Base-by-base conservation (phyloP, 1,139 yeast species). In the Pneumocystis oryctolagi region DNA sequence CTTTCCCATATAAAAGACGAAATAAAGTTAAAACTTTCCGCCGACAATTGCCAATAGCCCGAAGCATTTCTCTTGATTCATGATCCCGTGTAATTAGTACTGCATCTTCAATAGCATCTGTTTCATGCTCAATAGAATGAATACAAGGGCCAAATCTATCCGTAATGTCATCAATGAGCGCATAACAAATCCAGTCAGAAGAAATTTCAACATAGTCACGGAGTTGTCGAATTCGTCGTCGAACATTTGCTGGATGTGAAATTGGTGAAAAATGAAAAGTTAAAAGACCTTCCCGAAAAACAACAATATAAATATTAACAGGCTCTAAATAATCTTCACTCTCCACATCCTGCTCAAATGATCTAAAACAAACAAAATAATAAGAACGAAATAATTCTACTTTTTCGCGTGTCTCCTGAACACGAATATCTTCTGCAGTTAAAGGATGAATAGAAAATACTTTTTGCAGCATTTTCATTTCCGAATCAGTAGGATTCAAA, bases 121-220 rank as follows among this genome's bases (percentile, higher is more conserved):
- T 95, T 73, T 89, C 97, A 67, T 84, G 82, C 73, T 89, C 97
- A 66, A 89, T 84, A 1, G 85, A 85, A 62, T 86, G 88, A 66
- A 89, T 88, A 5, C 87, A 86, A 1, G 97, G 97, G 18, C 95
- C 95, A 74, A 89, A 89, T 60, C 89, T 85, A 80, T 89, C 97
- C 9, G 96, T 88, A 68, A 89, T 89, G 72, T 89, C 96, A 79
- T 89, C 97, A 67, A 89, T 87, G 66, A 89, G 75, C 9, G 97
- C 97, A 74, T 89, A 89, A 74, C 96, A 89, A 61, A 89, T 76
- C 97, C 97, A 89, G 74, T 89, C 97, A 1, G 96, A 85, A 66
- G 88, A 82, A 14, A 89, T 95, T 67, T 83, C 84, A 57, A 89
- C 90, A 71, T 89, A 89, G 70, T 88, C 96, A 65, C 94, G 80